phyloP scores from a whole-genome alignment of 148 eudicot species.

The Arbutus unedo region DNA sequence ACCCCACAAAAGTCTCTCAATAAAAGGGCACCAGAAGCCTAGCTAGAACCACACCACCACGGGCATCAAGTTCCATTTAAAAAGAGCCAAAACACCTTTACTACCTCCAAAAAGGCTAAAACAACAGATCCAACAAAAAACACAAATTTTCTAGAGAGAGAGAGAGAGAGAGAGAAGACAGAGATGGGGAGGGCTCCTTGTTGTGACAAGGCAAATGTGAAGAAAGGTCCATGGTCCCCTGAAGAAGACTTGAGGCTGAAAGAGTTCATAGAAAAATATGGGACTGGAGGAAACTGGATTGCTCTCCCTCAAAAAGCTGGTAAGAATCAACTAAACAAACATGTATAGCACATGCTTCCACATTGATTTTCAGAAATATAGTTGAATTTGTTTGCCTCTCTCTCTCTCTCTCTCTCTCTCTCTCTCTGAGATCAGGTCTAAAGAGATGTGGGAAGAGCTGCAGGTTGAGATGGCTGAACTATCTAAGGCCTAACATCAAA shows the following conservation, averaged over 20 bases:
- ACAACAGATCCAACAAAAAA: background rate
- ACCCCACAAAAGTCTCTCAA: background rate
- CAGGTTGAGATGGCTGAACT: constrained; percentile 29
- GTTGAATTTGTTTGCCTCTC: background rate
- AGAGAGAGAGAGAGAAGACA: constrained; percentile 21
- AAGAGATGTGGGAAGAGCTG: constrained; percentile 31
- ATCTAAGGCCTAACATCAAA: constrained; percentile 28
- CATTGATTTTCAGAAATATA: background rate
- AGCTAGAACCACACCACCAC: background rate
- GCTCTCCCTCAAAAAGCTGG: constrained; percentile 32
- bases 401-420: constrained; percentile 11
- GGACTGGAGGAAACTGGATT: constrained; percentile 28
- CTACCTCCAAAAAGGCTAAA: background rate
- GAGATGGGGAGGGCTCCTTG: constrained; percentile 32
- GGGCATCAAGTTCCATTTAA: background rate
- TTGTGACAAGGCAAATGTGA: constrained; percentile 31
- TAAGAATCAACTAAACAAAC: background rate
- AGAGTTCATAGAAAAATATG: constrained; percentile 27
- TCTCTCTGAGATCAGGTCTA: constrained; percentile 13
- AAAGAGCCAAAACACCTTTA: background rate
- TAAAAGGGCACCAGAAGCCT: background rate
- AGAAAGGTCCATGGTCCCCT: constrained; percentile 29
- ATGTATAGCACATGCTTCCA: background rate
- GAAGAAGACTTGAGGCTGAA: constrained; percentile 27
- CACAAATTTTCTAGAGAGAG: background rate